Percentiles rank a stretch among this genome's conserved stretches.
Conservation (phyloP, 2,329 filamentous ascomycete species). For the Fusarium sp. region DNA sequence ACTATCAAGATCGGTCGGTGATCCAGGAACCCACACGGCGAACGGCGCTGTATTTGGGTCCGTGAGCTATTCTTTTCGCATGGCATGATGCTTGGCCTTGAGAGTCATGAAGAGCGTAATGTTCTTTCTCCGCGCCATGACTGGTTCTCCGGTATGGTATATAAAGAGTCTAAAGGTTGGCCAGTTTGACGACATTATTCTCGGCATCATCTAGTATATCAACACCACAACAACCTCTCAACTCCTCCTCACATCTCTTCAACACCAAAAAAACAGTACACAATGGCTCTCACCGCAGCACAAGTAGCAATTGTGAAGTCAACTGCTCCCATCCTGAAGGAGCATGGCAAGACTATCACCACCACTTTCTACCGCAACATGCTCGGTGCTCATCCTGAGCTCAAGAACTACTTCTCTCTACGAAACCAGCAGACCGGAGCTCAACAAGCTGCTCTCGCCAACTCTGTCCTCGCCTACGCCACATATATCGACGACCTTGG, state of each 20-base stretch:
- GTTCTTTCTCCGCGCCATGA: conserved; percentile 35
- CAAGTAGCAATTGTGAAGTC: conserved; percentile 80
- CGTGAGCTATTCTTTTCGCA: conserved; percentile 15
- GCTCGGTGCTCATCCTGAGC: conserved; percentile 69
- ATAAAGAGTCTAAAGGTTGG: conserved; percentile 22
- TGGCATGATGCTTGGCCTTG: conserved; percentile 18
- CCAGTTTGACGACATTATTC: conserved; percentile 5
- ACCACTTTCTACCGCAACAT: conserved; percentile 76
- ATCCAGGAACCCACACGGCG: conserved; percentile 29
- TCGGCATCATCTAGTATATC: conserved; percentile 16
- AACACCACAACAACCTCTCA: background rate
- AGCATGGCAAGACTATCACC: conserved; percentile 77
- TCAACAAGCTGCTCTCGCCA: conserved; percentile 76
- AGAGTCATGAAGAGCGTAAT: conserved; percentile 27
- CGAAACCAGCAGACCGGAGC: conserved; percentile 74
- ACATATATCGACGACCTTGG: conserved; percentile 75
- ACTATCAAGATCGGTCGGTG: conserved; percentile 27
- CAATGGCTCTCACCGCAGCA: conserved; percentile 64
- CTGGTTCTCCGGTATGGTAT: conserved; percentile 31
- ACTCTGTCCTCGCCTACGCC: conserved; percentile 77
- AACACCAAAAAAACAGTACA: background rate
- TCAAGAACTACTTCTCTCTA: conserved; percentile 77
- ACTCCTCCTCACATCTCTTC: background rate
- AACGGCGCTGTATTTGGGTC: conserved; percentile 11
- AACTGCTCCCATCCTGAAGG: conserved; percentile 76